phyloP scores from a whole-genome alignment of 2,329 filamentous ascomycete genomes.

The Calonectria ilicicola region DNA sequence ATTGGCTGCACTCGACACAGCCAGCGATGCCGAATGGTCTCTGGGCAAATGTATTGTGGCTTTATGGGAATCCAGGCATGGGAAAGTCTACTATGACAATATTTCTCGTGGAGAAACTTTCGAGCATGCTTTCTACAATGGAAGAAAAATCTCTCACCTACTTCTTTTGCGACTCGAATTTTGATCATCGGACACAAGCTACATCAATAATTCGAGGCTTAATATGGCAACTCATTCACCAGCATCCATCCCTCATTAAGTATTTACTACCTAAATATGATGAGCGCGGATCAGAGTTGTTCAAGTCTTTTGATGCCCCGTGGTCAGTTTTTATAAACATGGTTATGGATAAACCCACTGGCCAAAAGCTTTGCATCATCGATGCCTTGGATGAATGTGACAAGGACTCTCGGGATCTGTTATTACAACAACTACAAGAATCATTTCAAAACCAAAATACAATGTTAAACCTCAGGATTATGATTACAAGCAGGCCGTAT shows the following conservation, averaged over 20 bases:
- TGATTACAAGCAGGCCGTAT: conserved; percentile 36
- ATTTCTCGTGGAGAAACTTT: conserved; percentile 36
- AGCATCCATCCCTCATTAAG: no score
- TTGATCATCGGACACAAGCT: conserved; percentile 6
- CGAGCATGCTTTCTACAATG: conserved; percentile 6
- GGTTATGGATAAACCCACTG: conserved; percentile 17
- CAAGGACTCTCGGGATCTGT: conserved; percentile 23
- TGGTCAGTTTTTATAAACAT: conserved; percentile 33
- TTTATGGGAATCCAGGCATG: conserved; percentile 35
- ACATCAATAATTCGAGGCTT: no score
- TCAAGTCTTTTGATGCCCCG: conserved; percentile 33
- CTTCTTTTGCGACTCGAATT: conserved; percentile 41
- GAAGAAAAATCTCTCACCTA: conserved; percentile 34
- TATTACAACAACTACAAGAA: conserved; percentile 28
- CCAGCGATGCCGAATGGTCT: no score
- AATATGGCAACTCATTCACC: no score
- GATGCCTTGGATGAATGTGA: conserved; percentile 40
- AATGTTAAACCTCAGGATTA: conserved; percentile 18
- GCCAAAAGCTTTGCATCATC: conserved; percentile 35
- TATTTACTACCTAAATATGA: no score
- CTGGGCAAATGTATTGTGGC: conserved; percentile 27
- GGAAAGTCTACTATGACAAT: conserved; percentile 41
- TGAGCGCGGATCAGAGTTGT: no score
- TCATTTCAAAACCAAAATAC: conserved; percentile 12
- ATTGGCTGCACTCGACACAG: no score